phyloP scores from a whole-genome alignment of 2,329 filamentous ascomycete genomes.

The Trichocomaceae sp. region DNA sequence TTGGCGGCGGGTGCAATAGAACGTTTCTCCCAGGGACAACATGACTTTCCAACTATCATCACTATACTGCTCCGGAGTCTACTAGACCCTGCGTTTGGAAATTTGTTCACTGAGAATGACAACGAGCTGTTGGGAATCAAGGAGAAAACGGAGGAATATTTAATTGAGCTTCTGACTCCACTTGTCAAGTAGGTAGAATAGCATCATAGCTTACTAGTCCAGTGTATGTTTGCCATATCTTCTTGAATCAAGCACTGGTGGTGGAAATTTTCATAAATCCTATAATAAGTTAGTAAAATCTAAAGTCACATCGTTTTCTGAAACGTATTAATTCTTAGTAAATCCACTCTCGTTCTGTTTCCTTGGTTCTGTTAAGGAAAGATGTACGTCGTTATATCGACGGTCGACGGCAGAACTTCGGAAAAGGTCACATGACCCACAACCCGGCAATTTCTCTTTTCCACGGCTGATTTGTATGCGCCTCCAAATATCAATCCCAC shows the following conservation, averaged over 20 bases:
- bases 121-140: conserved; percentile 10
- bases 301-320: no score
- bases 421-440: conserved; percentile 33
- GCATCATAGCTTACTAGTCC: neutral
- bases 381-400: no score
- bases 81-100: neutral
- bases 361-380: neutral
- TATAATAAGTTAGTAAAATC: neutral
- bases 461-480: conserved; percentile 22
- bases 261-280: neutral
- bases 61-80: conserved; percentile 3
- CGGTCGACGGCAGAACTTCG: neutral
- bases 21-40: conserved; percentile 3
- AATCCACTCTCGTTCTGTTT: neutral
- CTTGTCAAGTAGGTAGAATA: neutral
- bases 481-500: conserved; percentile 21
- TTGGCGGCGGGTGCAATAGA: conserved; percentile 3
- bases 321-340: no score
- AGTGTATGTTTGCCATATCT: no score
- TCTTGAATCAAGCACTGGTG: neutral
- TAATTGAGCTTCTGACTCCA: conserved; percentile 9
- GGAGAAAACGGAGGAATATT: conserved; percentile 2
- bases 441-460: conserved; percentile 15
- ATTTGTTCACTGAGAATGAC: conserved; percentile 2
- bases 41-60: conserved; percentile 1